A percentile compares a stretch with the other conserved stretches of the same genome.
These are phyloP conservation scores for Trichosanthes truncata DNA, from an alignment of 306 rosid species.

Conservation along the genomic window DNA sequence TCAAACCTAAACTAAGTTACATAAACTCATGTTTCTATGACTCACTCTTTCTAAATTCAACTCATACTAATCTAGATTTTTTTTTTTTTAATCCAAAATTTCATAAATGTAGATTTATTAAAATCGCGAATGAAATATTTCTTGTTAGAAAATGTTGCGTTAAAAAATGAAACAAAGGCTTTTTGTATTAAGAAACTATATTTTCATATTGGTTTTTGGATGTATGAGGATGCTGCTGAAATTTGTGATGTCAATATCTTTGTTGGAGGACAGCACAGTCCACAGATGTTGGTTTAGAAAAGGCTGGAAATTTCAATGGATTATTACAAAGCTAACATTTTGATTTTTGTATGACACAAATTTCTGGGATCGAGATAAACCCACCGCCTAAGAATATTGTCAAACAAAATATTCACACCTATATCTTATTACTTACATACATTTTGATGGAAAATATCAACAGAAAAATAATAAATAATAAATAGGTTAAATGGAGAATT, in stretches of 20 bases:
- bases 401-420: not conserved
- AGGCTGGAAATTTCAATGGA: not conserved
- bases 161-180: too few relatives aligned
- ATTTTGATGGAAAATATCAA: not conserved
- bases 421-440: not conserved
- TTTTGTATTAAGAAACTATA: too few relatives aligned
- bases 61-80: too few relatives aligned
- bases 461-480: too few relatives aligned
- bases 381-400: not conserved
- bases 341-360: not conserved
- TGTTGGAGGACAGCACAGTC: too few relatives aligned
- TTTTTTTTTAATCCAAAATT: too few relatives aligned
- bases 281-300: not conserved
- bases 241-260: not conserved
- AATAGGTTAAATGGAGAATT: too few relatives aligned
- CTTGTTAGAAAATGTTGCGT: too few relatives aligned
- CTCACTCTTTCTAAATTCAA: too few relatives aligned
- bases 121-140: too few relatives aligned
- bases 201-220: not conserved
- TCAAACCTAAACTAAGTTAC: too few relatives aligned
- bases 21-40: not conserved
- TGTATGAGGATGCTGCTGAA: not conserved
- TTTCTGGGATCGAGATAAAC: not conserved
- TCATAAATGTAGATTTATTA: too few relatives aligned
- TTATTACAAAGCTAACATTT: not conserved